Evolutionary conservation across 495 filamentous ascomycete species (phyloP), one percentile per base, ranked within the genome.

Genomic region (Oleoguttula mirabilis): DNA sequence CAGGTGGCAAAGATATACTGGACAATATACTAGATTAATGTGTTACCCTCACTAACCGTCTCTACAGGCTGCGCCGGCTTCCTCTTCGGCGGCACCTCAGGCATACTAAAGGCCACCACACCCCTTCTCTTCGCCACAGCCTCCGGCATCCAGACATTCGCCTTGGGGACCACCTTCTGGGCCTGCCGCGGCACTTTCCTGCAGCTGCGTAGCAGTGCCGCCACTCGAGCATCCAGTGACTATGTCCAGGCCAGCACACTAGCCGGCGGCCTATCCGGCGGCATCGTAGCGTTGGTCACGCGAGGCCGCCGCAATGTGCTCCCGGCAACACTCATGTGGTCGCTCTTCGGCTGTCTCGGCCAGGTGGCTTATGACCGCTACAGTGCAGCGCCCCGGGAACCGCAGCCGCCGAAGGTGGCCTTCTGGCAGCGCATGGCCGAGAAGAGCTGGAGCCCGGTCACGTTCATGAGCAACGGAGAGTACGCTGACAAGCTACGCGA

Each of bases 361-460:
- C 79, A 84, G 55, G 57, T 54, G 31, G 55, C 66, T 14, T 82
- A 75, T 54, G 73, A 79, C 51, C 54, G 58, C 22, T 57, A 75
- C 28, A 51, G 51, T 25, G 58, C 63, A 36, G 56, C 49, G 3
- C 32, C 50, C 10, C 42, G 34, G 10, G 4, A 48, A 22, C 17
- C 15, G 62, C 33, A 54, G 58, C 55, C 58, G 59, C 55, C 58
- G 59, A 45, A 61, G 54, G 51, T 55, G 57, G 44, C 53, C 14
- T 55, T 72, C 30, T 52, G 66, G 43, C 61, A 71, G 39, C 61
- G 68, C 33, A 55, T 76, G 44, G 68, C 72, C 1, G 64, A 70
- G 33, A 82, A 79, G 10, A 83, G 76, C 65, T 94, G 80, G 79
- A 86, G 80, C 54, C 90, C 88, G 2, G 59, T 95, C 43, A 84